Evolutionary conservation across 495 filamentous ascomycete species (phyloP).

Genomic region (Neurospora sp.): DNA sequence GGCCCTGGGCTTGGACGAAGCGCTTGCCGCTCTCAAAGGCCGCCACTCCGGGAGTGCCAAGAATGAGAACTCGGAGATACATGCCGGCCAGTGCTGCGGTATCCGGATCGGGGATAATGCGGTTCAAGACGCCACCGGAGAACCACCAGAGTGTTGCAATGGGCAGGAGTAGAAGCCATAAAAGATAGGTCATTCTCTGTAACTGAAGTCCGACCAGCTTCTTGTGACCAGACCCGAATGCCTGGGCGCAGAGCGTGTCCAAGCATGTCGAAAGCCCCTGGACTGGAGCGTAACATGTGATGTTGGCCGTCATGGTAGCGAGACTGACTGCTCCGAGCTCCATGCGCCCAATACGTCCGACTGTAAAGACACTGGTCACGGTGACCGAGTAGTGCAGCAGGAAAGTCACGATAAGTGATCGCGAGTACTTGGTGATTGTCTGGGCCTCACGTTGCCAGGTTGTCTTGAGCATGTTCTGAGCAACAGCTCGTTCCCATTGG

Average conservation of each 20-base stretch:
- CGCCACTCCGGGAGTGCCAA: constrained; percentile 59
- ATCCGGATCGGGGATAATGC: constrained; percentile 50
- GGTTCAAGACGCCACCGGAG: constrained; percentile 43
- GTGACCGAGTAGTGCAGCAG: constrained; percentile 64
- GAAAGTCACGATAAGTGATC: constrained; percentile 57
- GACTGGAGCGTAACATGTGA: constrained; percentile 61
- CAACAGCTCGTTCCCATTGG: constrained; percentile 70
- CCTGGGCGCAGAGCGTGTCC: constrained; percentile 67
- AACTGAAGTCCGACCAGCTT: constrained; percentile 60
- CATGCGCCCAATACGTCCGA: constrained; percentile 51
- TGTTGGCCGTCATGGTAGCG: constrained; percentile 63
- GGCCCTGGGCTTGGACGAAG: constrained; percentile 62
- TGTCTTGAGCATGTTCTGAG: constrained; percentile 62
- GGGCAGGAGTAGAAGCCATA: constrained; percentile 53
- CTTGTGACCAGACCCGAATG: constrained; percentile 60
- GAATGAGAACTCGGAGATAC: constrained; percentile 54
- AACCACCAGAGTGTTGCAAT: constrained; percentile 51
- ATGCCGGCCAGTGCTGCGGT: constrained; percentile 53
- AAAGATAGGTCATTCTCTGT: constrained; percentile 60
- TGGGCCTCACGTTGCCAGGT: constrained; percentile 76
- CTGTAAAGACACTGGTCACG: constrained; percentile 57
- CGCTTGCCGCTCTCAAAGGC: constrained; percentile 62
- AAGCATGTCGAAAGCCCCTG: constrained; percentile 61
- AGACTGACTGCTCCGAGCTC: constrained; percentile 55
- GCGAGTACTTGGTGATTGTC: constrained; percentile 47